These are phyloP conservation scores for Ceratocystis smalleyi DNA, from an alignment of 2,329 filamentous ascomycete species.

Conservation along the genomic window DNA sequence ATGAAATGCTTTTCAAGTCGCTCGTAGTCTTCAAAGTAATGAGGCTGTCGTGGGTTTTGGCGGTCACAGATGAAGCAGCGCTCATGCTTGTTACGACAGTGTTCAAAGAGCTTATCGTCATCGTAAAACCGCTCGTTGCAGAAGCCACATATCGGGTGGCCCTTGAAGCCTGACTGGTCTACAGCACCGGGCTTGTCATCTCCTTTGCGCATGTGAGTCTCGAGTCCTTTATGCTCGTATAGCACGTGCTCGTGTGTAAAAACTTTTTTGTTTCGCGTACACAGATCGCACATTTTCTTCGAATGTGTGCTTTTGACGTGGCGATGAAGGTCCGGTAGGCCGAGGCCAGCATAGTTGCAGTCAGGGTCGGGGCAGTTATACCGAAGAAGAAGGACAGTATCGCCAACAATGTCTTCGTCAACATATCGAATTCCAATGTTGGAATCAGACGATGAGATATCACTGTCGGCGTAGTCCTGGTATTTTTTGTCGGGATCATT, in stretches of 20 bases:
- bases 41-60: conserved; percentile 50
- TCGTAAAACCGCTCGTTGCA: conserved; percentile 88
- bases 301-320: conserved; percentile 72
- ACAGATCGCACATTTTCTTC: conserved; percentile 84
- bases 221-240: conserved; percentile 65
- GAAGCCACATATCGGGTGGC: conserved; percentile 87
- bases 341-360: conserved; percentile 66
- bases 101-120: conserved; percentile 82
- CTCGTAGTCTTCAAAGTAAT: conserved; percentile 85
- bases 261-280: conserved; percentile 86
- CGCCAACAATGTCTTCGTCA: conserved; percentile 74
- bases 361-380: conserved; percentile 85
- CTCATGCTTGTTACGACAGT: conserved; percentile 89
- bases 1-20: conserved; percentile 74
- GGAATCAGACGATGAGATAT: conserved; percentile 65
- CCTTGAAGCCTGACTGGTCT: conserved; percentile 90
- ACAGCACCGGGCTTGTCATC: conserved; percentile 80
- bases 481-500: conserved; percentile 68
- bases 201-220: conserved; percentile 76
- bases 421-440: conserved; percentile 88
- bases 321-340: conserved; percentile 42
- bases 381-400: conserved; percentile 70
- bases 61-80: conserved; percentile 88
- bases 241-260: conserved; percentile 97
- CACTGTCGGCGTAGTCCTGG: conserved; percentile 59